Evolutionary conservation across 306 rosid species (phyloP), one percentile per base, ranked within the genome.

Genomic region (Cercis canadensis): DNA sequence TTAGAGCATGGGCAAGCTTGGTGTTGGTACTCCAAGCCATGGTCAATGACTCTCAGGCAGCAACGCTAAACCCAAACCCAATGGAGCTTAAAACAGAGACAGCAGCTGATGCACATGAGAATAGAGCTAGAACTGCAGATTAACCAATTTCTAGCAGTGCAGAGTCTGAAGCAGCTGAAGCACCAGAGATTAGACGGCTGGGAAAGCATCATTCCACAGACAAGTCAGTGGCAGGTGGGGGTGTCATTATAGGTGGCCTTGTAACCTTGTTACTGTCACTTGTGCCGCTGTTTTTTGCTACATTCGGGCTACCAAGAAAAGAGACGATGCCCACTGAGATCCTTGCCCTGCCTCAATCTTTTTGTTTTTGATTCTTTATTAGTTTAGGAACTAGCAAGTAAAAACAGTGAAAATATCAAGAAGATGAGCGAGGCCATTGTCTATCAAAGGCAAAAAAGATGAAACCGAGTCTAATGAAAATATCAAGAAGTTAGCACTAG

Each of bases 171-270:
- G 76, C 4, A 58, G 90, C 92, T 24, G 87, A 78, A 56, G 87
- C 86, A 60, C 97, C 98, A 9, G 41, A 47, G 32, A 63, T 71
- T 66, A 78, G 97, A 74, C 81, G 83, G 70, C 10, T 93, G 64
- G 90, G 88, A 54, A 86, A 86, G 56, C 96, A 87, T 63, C 92
- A 72, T 70, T 67, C 79, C 4, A 18, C 82, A 2, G 90, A 88
- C 36, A 84, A 81, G 70, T 92, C 98, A 12, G 76, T 93, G 75
- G 94, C 94, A 6, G 98, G 97, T 57, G 97, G 98, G 6, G 96
- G 94, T 62, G 92, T 90, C 4, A 93, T 93, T 79, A 74, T 93
- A 39, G 98, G 96, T 45, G 97, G 98, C 0, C 87, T 93, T 19
- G 90, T 84, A 40, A 93, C 96, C n/a, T n/a, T 16, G 89, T 84